Base-by-base conservation (phyloP, 2,329 filamentous ascomycete species). In the Sporothrix humicola region DNA sequence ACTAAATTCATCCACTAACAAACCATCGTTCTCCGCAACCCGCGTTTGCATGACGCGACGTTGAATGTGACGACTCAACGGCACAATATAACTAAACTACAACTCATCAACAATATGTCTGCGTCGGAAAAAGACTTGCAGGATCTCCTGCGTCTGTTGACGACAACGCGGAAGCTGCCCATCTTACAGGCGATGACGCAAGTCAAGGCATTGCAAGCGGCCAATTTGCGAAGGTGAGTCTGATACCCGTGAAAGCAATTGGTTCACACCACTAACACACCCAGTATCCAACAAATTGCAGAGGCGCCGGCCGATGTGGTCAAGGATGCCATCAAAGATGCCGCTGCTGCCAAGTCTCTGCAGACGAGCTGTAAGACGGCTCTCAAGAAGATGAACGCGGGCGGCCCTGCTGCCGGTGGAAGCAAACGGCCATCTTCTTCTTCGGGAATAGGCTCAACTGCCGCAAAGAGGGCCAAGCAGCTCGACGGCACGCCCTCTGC, bases 131-230 rank as follows among this genome's bases (percentile, higher is more conserved):
- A 87, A 74, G 88, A 91, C 76, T 80, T 91, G 26, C 88, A 90
- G 77, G 88, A 89, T 78, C 84, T 91, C 17, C 82, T 91, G 71
- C 87, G 88, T 65, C 83, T 90, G 72, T 82, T 91, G 76, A 90
- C 87, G 3, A 84, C 79, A 31, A 75, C 85, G 65, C 87, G 88
- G 71, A 90, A 88, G 78, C 81, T 89, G 71, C 82, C 88, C 3
- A 88, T 90, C 82, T 83, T 90, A 80, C 85, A 85, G 71, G 88
- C 88, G 37, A 87, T 91, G 85, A 80, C 82, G 59, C 86, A 89
- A 75, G 84, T 90, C 73, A 89, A 87, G 79, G 83, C 86, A 2
- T 82, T 91, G 0, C 89, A 91, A 78, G 78, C 81, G 2, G 86
- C 84, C 58, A 85, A 85, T 56, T 82, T 91, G 26, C 83, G 84